Evolutionary conservation across 2,329 filamentous ascomycete species (phyloP).

Genomic region (Thelonectria blattea): DNA sequence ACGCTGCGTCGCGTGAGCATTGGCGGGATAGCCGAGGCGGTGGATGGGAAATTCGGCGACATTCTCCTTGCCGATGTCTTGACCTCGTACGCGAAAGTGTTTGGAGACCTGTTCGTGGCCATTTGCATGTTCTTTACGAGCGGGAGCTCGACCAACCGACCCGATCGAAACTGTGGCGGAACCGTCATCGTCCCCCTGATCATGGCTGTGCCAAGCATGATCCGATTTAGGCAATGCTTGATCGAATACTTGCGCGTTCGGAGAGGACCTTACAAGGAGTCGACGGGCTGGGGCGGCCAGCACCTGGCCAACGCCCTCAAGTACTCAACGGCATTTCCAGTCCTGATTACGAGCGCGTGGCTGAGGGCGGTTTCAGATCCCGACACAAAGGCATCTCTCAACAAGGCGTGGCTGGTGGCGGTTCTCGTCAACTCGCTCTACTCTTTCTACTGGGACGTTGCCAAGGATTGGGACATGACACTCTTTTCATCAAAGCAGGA

Average conservation of each 20-base stretch:
- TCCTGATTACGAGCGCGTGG: conserved; percentile 80
- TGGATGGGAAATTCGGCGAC: conserved; percentile 94
- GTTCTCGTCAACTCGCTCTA: conserved; percentile 86
- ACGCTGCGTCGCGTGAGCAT: conserved; percentile 80
- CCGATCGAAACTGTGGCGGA: conserved; percentile 83
- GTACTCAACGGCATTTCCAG: conserved; percentile 92
- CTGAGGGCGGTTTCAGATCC: conserved; percentile 64
- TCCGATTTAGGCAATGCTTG: conserved; percentile 89
- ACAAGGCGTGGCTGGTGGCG: conserved; percentile 71
- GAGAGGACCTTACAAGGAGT: conserved; percentile 59
- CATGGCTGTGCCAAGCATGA: conserved; percentile 80
- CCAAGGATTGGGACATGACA: conserved; percentile 95
- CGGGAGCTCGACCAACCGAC: conserved; percentile 75
- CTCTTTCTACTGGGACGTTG: conserved; percentile 98
- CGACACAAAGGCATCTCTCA: conserved; percentile 50
- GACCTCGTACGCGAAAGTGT: conserved; percentile 91
- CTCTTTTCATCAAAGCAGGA: conserved; percentile 69
- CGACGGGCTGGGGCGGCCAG: conserved; percentile 77
- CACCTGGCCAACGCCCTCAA: conserved; percentile 94
- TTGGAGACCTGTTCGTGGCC: conserved; percentile 87
- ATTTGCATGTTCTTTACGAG: conserved; percentile 88
- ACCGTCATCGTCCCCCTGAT: conserved; percentile 81
- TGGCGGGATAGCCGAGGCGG: conserved; percentile 83
- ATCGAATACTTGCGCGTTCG: conserved; percentile 82
- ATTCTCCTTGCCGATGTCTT: conserved; percentile 91